Evolutionary conservation across 768 basidiomycete species (phyloP).

Genomic region (Mrakia blollopis): DNA sequence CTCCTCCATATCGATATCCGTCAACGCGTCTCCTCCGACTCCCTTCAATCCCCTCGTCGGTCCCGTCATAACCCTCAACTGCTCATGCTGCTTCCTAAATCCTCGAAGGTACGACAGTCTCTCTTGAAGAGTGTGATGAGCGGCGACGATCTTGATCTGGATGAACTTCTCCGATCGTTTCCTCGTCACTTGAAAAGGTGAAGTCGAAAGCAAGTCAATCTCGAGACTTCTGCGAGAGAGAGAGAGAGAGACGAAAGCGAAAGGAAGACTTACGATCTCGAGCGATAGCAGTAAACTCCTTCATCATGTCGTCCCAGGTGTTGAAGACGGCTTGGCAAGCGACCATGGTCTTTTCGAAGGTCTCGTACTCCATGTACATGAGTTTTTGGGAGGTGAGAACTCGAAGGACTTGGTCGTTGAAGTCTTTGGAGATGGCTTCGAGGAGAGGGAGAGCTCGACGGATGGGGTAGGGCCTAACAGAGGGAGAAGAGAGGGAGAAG

Average conservation of each 20-base stretch:
- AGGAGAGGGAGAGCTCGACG: slow-evolving; percentile 92
- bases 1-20: slow-evolving; percentile 94
- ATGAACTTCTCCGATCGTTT: slow-evolving; percentile 89
- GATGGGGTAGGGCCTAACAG: slow-evolving; percentile 74
- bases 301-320: slow-evolving; percentile 81
- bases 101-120: slow-evolving; percentile 76
- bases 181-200: slow-evolving; percentile 51
- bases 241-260: not conserved
- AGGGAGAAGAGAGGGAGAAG: not conserved
- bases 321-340: slow-evolving; percentile 73
- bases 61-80: slow-evolving; percentile 93
- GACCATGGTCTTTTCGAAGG: slow-evolving; percentile 78
- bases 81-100: slow-evolving; percentile 96
- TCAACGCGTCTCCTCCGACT: slow-evolving; percentile 36
- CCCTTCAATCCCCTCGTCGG: slow-evolving; percentile 66
- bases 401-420: slow-evolving; percentile 87
- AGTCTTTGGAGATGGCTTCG: slow-evolving; percentile 95
- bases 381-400: slow-evolving; percentile 87
- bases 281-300: slow-evolving; percentile 87
- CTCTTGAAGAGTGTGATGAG: slow-evolving; percentile 87
- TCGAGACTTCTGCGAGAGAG: not conserved
- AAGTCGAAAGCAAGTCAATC: not conserved
- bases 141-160: slow-evolving; percentile 87
- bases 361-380: slow-evolving; percentile 88
- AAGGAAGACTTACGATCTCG: slow-evolving; percentile 54